Conservation (phyloP, 202 grass and related monocot species). For the Schoenoplectus triqueter region DNA sequence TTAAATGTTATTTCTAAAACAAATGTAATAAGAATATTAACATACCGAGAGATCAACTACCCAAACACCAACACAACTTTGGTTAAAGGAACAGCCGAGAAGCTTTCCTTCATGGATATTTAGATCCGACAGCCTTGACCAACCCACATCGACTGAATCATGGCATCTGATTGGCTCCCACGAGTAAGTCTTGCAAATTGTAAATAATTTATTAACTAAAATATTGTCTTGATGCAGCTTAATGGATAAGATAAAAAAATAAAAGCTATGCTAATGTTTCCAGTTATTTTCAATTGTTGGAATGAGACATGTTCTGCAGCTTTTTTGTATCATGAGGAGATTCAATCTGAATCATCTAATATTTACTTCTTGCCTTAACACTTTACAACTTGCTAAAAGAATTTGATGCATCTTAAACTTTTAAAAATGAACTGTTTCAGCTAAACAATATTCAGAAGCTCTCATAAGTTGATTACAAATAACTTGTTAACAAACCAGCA, state of each 20-base stretch:
- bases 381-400: constrained; percentile 14
- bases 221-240: neutral
- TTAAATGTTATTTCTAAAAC: constrained; percentile 11
- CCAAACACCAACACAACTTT: constrained; percentile 99
- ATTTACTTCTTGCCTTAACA: neutral
- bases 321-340: neutral
- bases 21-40: constrained; percentile 12
- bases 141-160: constrained; percentile 95
- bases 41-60: constrained; percentile 89
- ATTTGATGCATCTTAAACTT: constrained; percentile 5
- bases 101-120: constrained; percentile 98
- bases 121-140: constrained; percentile 95
- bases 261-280: constrained; percentile 19
- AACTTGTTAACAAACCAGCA: constrained; percentile 25
- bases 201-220: constrained; percentile 30
- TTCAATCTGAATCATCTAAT: constrained; percentile 19
- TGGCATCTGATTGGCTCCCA: constrained; percentile 98
- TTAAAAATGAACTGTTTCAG: neutral
- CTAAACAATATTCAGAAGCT: constrained; percentile 14
- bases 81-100: constrained; percentile 99
- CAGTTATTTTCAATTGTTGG: neutral
- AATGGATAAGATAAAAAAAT: constrained; percentile 18
- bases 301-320: neutral
- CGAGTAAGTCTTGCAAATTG: constrained; percentile 72
- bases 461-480: neutral